Percentiles rank a stretch among this genome's conserved stretches.
Conservation (phyloP, 257 asterid genomes). For the Jacaranda copaia region DNA sequence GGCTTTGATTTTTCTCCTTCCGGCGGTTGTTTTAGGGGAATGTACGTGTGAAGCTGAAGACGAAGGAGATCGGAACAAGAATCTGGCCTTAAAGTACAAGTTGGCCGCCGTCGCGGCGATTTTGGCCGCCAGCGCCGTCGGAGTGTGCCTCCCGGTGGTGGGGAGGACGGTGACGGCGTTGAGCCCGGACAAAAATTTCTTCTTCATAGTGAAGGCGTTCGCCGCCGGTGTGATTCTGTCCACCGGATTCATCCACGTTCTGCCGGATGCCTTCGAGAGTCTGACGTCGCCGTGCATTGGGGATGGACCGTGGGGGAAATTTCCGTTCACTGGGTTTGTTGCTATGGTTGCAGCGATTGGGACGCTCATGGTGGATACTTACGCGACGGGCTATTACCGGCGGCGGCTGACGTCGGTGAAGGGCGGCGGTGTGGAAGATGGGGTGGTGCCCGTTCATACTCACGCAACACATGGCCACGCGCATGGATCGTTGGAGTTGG, state of each 20-base stretch:
- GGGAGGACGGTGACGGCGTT: slow-evolving; percentile 41
- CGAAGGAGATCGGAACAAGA: slow-evolving; percentile 29
- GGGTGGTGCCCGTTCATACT: slow-evolving; percentile 13
- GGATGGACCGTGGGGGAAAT: slow-evolving; percentile 49
- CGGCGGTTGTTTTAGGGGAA: slow-evolving; percentile 23
- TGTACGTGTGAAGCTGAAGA: slow-evolving; percentile 38
- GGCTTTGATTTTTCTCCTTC: slow-evolving; percentile 1
- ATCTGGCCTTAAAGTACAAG: slow-evolving; percentile 42
- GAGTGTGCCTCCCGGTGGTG: slow-evolving; percentile 46
- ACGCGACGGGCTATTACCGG: slow-evolving; percentile 39
- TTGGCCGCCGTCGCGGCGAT: slow-evolving; percentile 41
- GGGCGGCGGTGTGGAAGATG: slow-evolving; percentile 6
- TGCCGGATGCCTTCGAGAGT: slow-evolving; percentile 50
- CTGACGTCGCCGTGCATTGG: slow-evolving; percentile 48
- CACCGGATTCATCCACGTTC: slow-evolving; percentile 54
- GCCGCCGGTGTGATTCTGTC: slow-evolving; percentile 61
- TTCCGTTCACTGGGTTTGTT: slow-evolving; percentile 55
- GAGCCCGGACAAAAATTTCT: slow-evolving; percentile 46
- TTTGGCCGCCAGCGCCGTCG: slow-evolving; percentile 39
- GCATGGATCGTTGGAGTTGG: slow-evolving; percentile 22
- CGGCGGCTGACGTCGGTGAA: slow-evolving; percentile 6
- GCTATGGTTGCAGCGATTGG: slow-evolving; percentile 54
- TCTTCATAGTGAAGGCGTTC: slow-evolving; percentile 53
- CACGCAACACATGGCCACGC: slow-evolving; percentile 40
- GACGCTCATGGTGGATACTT: slow-evolving; percentile 51